These are phyloP conservation scores for Agapanthus africanus DNA, from an alignment of 106 monocot genomes.

Conservation along the genomic window DNA sequence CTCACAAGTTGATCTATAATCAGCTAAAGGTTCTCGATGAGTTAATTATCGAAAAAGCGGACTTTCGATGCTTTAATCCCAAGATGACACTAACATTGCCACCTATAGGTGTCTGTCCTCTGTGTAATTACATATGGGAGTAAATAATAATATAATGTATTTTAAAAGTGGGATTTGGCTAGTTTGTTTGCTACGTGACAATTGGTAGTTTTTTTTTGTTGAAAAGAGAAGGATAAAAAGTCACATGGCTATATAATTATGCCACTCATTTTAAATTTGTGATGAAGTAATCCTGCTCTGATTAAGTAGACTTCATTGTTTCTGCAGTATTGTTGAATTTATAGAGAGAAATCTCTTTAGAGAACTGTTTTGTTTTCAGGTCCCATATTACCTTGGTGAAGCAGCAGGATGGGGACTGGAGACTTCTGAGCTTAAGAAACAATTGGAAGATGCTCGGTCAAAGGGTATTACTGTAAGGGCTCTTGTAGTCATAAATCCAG, in stretches of 20 bases:
- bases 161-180: not conserved
- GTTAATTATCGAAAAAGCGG: not conserved
- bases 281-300: not conserved
- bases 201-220: no score
- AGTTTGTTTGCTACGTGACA: no score
- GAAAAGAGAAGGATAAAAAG: no score
- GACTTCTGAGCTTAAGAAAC: constrained; percentile 77
- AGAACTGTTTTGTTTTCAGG: constrained; percentile 39
- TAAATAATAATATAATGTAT: not conserved
- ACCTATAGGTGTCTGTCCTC: not conserved
- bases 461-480: constrained; percentile 83
- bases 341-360: not conserved
- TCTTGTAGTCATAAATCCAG: constrained; percentile 94
- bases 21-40: no score
- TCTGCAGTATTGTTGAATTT: not conserved
- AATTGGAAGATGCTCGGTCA: constrained; percentile 76
- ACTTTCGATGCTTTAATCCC: not conserved
- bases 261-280: not conserved
- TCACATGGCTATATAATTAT: not conserved
- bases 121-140: not conserved
- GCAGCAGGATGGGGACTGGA: constrained; percentile 87
- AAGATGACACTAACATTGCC: not conserved
- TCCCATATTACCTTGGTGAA: constrained; percentile 94
- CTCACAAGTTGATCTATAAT: no score
- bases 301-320: not conserved